phyloP scores from a whole-genome alignment of 306 rosid genomes.

The Castanopsis chinensis region DNA sequence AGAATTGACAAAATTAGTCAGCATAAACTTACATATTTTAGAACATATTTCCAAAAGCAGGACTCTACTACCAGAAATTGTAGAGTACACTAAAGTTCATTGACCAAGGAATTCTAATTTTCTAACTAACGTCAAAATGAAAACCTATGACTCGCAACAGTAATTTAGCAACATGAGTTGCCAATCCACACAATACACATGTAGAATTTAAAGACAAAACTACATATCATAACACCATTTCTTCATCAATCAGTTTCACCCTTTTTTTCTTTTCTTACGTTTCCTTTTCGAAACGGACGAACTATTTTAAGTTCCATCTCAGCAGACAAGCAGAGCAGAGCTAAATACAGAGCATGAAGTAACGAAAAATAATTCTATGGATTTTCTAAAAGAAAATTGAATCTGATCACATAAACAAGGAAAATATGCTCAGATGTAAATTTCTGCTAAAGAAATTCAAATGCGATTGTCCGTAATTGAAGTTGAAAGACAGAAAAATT shows the following conservation, averaged over 20 bases:
- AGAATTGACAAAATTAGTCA: neutral
- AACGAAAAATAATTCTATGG: too few relatives aligned
- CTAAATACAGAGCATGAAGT: too few relatives aligned
- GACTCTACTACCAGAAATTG: neutral
- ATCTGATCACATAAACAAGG: too few relatives aligned
- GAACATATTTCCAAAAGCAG: neutral
- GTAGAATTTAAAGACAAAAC: neutral
- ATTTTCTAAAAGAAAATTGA: too few relatives aligned
- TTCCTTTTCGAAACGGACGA: neutral
- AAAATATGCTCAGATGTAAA: too few relatives aligned
- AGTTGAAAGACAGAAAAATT: too few relatives aligned
- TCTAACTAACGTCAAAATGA: neutral
- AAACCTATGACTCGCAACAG: neutral
- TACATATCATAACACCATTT: neutral
- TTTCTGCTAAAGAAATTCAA: too few relatives aligned
- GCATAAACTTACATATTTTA: neutral
- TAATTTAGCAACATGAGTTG: neutral
- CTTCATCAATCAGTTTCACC: too few relatives aligned
- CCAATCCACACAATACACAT: neutral
- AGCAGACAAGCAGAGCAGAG: too few relatives aligned
- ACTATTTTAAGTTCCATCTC: too few relatives aligned
- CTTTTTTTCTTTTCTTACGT: neutral
- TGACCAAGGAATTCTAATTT: neutral
- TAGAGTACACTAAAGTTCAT: neutral
- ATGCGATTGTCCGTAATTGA: too few relatives aligned